Evolutionary conservation across 768 basidiomycete species (phyloP).

Genomic region (Mycena kentingensis): DNA sequence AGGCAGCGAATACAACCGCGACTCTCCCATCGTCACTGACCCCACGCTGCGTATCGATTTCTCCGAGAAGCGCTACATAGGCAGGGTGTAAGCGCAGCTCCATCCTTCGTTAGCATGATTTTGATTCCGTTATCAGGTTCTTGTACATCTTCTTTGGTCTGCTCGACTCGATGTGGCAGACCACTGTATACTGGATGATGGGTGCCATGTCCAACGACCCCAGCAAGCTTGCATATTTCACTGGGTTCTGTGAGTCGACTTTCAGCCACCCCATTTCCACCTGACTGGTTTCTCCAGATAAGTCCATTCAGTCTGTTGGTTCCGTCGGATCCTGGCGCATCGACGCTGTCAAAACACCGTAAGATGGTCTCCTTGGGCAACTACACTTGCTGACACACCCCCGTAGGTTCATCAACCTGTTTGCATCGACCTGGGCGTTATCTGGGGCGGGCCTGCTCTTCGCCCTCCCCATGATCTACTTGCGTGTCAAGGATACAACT

Average conservation of each 20-base stretch:
- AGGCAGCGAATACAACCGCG: conserved; percentile 59
- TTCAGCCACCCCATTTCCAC: background rate
- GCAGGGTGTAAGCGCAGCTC: conserved; percentile 35
- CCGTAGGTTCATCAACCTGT: conserved; percentile 57
- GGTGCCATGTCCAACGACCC: conserved; percentile 86
- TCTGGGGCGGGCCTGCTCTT: conserved; percentile 50
- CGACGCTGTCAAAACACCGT: conserved; percentile 66
- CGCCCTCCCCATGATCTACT: conserved; percentile 57
- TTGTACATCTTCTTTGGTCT: conserved; percentile 75
- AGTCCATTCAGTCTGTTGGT: conserved; percentile 76
- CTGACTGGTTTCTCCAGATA: conserved; percentile 43
- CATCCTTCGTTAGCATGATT: background rate
- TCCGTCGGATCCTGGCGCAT: conserved; percentile 73
- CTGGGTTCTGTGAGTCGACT: conserved; percentile 71
- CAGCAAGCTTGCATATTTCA: conserved; percentile 75
- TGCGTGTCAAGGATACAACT: conserved; percentile 52
- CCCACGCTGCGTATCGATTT: conserved; percentile 14
- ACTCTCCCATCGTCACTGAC: conserved; percentile 31
- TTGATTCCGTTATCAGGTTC: conserved; percentile 27
- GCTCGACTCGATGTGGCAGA: conserved; percentile 86
- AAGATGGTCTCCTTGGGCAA: conserved; percentile 27
- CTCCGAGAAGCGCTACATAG: conserved; percentile 51
- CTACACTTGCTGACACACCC: conserved; percentile 20
- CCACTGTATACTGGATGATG: conserved; percentile 79
- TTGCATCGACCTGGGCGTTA: conserved; percentile 56